Conservation (phyloP, 2,329 filamentous ascomycete species). For the Colletotrichum coccodes region DNA sequence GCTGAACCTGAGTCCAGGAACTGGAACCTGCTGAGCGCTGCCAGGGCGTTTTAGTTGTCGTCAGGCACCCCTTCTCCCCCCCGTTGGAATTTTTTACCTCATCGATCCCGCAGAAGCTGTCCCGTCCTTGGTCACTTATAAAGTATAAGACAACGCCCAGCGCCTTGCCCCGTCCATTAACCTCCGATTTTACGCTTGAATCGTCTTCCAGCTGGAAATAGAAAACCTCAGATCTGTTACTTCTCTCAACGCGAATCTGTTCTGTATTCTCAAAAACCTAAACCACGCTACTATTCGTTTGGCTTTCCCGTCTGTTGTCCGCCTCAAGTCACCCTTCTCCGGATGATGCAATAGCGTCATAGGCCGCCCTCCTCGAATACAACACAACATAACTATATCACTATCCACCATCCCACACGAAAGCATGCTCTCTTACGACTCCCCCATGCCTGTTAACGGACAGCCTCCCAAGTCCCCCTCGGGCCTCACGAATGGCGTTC, state of each 20-base stretch:
- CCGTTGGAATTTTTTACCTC: slow-evolving; percentile 30
- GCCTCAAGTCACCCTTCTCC: background rate
- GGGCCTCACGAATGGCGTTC: slow-evolving; percentile 37
- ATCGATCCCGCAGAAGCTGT: slow-evolving; percentile 19
- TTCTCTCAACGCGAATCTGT: slow-evolving; percentile 2
- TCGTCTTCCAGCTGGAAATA: slow-evolving; percentile 5
- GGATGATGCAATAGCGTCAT: slow-evolving; percentile 23
- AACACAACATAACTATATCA: background rate
- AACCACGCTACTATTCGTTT: background rate
- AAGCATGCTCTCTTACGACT: slow-evolving; percentile 63
- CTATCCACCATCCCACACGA: background rate
- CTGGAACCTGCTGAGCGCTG: slow-evolving; percentile 31
- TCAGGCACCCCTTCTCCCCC: slow-evolving; percentile 31
- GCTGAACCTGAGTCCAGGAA: slow-evolving; percentile 19
- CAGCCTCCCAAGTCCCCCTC: slow-evolving; percentile 41
- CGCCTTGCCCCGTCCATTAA: background rate
- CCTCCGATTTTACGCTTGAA: background rate
- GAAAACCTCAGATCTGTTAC: background rate
- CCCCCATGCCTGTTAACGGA: slow-evolving; percentile 55
- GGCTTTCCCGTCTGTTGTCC: too few relatives aligned
- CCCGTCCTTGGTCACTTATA: slow-evolving; percentile 21
- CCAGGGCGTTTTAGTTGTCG: slow-evolving; percentile 30
- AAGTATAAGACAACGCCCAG: slow-evolving; percentile 31
- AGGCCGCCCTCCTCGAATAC: background rate
- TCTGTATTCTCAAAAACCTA: background rate